A percentile compares a stretch with the other conserved stretches of the same genome.
Evolutionary conservation across 2,329 filamentous ascomycete genomes (phyloP).

Genomic region (Fusarium tuaranense): DNA sequence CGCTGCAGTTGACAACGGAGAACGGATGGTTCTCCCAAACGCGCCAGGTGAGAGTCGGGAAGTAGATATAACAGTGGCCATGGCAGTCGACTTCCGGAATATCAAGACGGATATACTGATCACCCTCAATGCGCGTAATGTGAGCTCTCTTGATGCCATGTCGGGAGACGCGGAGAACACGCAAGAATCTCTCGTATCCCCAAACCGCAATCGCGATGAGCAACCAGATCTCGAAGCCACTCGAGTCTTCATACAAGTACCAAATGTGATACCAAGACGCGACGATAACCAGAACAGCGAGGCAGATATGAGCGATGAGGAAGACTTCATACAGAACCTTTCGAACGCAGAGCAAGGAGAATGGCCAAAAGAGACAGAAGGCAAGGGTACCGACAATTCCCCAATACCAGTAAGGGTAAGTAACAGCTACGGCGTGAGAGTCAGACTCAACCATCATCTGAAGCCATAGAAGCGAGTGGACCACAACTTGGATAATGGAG

Average conservation of each 20-base stretch:
- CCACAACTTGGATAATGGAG: slow-evolving; percentile 55
- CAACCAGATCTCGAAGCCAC: slow-evolving; percentile 56
- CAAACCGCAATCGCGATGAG: slow-evolving; percentile 45
- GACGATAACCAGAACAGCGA: slow-evolving; percentile 55
- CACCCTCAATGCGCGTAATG: slow-evolving; percentile 40
- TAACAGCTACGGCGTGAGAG: slow-evolving; percentile 43
- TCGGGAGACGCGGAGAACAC: slow-evolving; percentile 31
- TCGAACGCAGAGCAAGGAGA: slow-evolving; percentile 53
- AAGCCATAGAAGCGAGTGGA: slow-evolving; percentile 59
- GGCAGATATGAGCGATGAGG: slow-evolving; percentile 55
- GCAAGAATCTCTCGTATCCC: slow-evolving; percentile 45
- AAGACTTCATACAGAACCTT: slow-evolving; percentile 57
- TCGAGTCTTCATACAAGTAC: slow-evolving; percentile 49
- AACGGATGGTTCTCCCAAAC: slow-evolving; percentile 51
- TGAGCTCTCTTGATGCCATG: slow-evolving; percentile 45
- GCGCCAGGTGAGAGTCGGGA: slow-evolving; percentile 47
- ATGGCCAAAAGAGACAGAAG: slow-evolving; percentile 46
- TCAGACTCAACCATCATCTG: slow-evolving; percentile 46
- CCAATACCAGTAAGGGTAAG: slow-evolving; percentile 56
- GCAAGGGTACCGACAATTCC: slow-evolving; percentile 55
- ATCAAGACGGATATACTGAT: slow-evolving; percentile 47
- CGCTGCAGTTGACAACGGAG: slow-evolving; percentile 41
- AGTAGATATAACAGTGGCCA: slow-evolving; percentile 49
- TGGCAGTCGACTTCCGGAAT: slow-evolving; percentile 39
- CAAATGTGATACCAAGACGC: slow-evolving; percentile 58